A percentile compares a stretch with the other conserved stretches of the same genome.
phyloP scores from a whole-genome alignment of 2,329 filamentous ascomycete genomes.

The Pseudogymnoascus sp. region DNA sequence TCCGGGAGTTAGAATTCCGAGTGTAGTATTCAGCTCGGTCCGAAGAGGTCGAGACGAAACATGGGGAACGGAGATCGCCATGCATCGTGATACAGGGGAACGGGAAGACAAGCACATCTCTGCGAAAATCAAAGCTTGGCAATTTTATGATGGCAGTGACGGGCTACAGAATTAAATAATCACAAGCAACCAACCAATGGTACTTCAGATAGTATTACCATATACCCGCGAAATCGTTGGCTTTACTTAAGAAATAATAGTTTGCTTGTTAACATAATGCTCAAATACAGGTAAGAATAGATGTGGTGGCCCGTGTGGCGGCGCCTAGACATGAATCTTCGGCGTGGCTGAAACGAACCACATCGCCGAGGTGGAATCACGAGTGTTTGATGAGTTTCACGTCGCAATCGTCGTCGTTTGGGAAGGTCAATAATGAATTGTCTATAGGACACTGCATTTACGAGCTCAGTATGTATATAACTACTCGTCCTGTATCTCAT shows the following conservation, averaged over 20 bases:
- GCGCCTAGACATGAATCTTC: neutral
- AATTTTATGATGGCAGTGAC: neutral
- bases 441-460: neutral
- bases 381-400: slow-evolving; percentile 4
- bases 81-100: slow-evolving; percentile 1
- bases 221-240: neutral
- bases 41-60: neutral
- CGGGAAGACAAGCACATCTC: neutral
- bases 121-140: slow-evolving; percentile 1
- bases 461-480: neutral
- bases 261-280: no score
- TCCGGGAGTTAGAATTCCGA: neutral
- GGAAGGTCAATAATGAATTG: neutral
- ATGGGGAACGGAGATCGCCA: neutral
- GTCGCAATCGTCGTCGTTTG: neutral
- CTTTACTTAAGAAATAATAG: no score
- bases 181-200: neutral
- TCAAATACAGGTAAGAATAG: neutral
- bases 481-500: neutral
- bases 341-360: slow-evolving; percentile 6
- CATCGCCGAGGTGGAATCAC: neutral
- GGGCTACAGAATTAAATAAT: neutral
- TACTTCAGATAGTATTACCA: neutral
- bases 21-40: neutral
- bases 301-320: neutral